These are phyloP conservation scores for Circinella minor DNA, from an alignment of 371 early-diverging fungal species.

Conservation along the genomic window DNA sequence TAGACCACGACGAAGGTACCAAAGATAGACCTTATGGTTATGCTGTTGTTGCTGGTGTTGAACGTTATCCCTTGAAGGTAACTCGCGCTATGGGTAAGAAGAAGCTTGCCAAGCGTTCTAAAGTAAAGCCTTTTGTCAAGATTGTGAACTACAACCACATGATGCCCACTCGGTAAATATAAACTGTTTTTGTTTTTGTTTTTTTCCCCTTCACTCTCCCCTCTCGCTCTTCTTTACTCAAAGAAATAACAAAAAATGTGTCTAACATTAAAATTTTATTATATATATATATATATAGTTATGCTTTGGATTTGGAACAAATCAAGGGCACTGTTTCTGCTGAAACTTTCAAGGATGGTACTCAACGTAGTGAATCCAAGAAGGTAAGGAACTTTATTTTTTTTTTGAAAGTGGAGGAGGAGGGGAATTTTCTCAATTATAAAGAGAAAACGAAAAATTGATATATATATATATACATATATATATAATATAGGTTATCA, in stretches of 20 bases:
- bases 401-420: too few relatives aligned
- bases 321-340: constrained; percentile 86
- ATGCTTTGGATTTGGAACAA: constrained; percentile 85
- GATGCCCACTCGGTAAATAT: constrained; percentile 94
- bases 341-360: constrained; percentile 93
- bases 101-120: constrained; percentile 93
- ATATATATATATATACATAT: too few relatives aligned
- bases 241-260: neutral
- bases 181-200: too few relatives aligned
- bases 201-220: too few relatives aligned
- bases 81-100: constrained; percentile 94
- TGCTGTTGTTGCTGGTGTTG: constrained; percentile 97
- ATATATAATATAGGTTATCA: constrained; percentile 73
- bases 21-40: constrained; percentile 95
- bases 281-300: constrained; percentile 34
- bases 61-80: constrained; percentile 95
- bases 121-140: constrained; percentile 98
- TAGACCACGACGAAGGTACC: constrained; percentile 85
- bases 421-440: too few relatives aligned
- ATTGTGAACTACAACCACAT: constrained; percentile 98
- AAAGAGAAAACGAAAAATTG: too few relatives aligned
- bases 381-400: constrained; percentile 61
- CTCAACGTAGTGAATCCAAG: constrained; percentile 90
- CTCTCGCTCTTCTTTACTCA: too few relatives aligned
- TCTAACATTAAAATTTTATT: neutral